Percentiles rank a stretch among this genome's conserved stretches.
These are phyloP conservation scores for Wickerhamomyces subpelliculosus DNA, from an alignment of 805 yeast species.

Conservation along the genomic window DNA sequence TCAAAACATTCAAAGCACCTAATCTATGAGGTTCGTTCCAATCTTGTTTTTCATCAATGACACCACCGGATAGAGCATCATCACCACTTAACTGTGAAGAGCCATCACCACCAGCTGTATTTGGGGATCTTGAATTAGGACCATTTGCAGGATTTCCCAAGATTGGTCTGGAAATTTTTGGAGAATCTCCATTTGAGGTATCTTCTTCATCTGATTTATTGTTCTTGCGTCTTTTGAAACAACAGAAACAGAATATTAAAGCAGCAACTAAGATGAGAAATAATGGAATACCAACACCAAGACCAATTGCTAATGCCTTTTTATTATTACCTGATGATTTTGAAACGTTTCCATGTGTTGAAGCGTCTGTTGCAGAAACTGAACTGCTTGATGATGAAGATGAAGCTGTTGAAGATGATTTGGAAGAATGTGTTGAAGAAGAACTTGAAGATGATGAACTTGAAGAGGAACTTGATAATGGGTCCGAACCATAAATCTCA, in stretches of 20 bases:
- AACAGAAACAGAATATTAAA: conserved; percentile 46
- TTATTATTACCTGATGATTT: conserved; percentile 22
- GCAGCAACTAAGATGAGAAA: conserved; percentile 42
- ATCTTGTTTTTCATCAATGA: conserved; percentile 13
- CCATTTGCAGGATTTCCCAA: conserved; percentile 29
- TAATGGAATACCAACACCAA: conserved; percentile 81
- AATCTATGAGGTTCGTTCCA: conserved; percentile 29
- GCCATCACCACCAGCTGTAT: conserved; percentile 23
- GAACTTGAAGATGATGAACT: conserved; percentile 12
- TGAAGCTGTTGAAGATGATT: conserved; percentile 14
- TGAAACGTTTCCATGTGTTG: conserved; percentile 16
- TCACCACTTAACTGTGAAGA: conserved; percentile 23
- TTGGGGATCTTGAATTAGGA: conserved; percentile 20
- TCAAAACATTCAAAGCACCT: conserved; percentile 44
- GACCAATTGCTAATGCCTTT: conserved; percentile 74
- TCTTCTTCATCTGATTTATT: conserved; percentile 22
- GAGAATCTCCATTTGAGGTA: conserved; percentile 20
- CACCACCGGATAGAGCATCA: conserved; percentile 15
- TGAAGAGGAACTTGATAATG: conserved; percentile 21
- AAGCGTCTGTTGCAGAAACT: conserved; percentile 19
- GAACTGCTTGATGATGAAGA: conserved; percentile 24
- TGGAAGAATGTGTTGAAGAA: conserved; percentile 17
- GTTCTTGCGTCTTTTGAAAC: conserved; percentile 40
- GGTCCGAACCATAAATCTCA: conserved; percentile 44
- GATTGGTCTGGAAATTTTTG: conserved; percentile 33